Base-by-base conservation (phyloP, 2,329 filamentous ascomycete genomes). In the Acrocalymma vagum region DNA sequence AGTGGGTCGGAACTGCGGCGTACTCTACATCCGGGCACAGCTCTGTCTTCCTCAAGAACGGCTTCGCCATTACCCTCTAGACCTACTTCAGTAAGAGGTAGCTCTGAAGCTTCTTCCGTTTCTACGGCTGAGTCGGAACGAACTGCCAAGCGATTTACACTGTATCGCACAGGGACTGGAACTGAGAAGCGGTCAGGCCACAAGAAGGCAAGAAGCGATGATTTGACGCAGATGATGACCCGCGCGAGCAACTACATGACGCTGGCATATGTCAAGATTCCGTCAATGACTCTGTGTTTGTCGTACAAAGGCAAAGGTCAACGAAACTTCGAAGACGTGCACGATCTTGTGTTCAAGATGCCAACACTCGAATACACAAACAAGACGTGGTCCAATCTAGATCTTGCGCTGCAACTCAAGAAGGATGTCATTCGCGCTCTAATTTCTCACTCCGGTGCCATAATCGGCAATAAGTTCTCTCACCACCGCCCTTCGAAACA, bases 331-430 rank as follows among this genome's bases (percentile, higher is more conserved):
- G 91, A 96, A 72, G 95, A 99, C 69, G 87, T 99, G 11, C 93
- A 99, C 71, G 87, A 97, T 64, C 95, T 99, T 56, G 94, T 99
- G 32, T 99, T 99, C 81, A 86, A 90, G 22, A 83, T 99, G 72
- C 94, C 94, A 3, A 87, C 88, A 2, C 85, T 99, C 30, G 94
- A 99, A 68, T 97, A 96, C 74, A 85, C 90, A 51, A 99, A 99
- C 78, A 99, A 99, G 77, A 97, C 92, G 7, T 99, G 94, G 94
- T 96, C 91, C 6, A 99, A 97, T 67, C 81, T 99, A 6, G 94
- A 99, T 62, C 82, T 99, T 8, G 92, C 93, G 1, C 78, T 97
- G 31, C 88, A 91, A 10, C 79, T 99, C 38, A 97, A 99, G 75
- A 95, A 92, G 65, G 92, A 95, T 30, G 88, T 97, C 4, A 90